A percentile compares a stretch with the other conserved stretches of the same genome.
These are phyloP conservation scores for Prototheca cutis DNA, from an alignment of 163 green algal genomes.

Conservation along the genomic window DNA sequence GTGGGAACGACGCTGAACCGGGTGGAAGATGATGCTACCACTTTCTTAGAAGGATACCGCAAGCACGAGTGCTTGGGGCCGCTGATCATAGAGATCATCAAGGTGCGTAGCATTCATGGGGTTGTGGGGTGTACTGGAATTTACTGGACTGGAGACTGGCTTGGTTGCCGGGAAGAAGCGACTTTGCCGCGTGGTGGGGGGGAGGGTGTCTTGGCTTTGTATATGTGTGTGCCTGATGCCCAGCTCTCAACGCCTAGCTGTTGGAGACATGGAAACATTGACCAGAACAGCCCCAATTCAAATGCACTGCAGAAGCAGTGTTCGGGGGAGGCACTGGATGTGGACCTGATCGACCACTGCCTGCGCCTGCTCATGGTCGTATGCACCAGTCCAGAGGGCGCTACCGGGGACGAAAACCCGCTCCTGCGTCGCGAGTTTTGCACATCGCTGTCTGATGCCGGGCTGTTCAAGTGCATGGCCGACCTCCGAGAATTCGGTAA, in stretches of 20 bases:
- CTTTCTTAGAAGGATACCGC: not conserved
- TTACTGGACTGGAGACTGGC: no score
- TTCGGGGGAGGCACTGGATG: not conserved
- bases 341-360: not conserved
- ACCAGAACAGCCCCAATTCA: no score
- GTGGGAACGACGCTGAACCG: no score
- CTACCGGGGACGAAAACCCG: not conserved
- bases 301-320: not conserved
- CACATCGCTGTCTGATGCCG: not conserved
- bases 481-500: constrained; percentile 12
- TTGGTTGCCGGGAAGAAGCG: no score
- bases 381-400: not conserved
- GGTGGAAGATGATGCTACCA: no score
- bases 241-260: no score
- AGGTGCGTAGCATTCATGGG: no score
- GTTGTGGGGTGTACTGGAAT: no score
- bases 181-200: no score
- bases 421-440: not conserved
- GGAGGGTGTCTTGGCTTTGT: no score
- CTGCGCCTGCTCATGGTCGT: not conserved
- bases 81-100: not conserved
- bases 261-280: no score
- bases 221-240: no score
- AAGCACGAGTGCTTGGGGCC: not conserved
- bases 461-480: constrained; percentile 18